Conservation (phyloP, 441 rosid genomes). For the Gossypium trilobum region DNA sequence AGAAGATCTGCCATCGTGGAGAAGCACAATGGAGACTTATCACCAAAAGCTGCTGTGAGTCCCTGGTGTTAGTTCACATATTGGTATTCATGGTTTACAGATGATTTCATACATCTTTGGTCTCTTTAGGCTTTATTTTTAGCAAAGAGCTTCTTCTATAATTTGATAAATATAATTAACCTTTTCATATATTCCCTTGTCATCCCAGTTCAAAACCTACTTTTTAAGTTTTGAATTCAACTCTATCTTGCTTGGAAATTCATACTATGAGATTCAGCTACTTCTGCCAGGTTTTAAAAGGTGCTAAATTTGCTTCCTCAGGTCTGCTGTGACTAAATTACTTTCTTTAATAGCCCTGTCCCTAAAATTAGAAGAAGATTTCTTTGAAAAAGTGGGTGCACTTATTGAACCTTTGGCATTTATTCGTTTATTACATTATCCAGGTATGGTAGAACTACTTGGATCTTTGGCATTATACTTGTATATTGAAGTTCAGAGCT, state of each 20-base stretch:
- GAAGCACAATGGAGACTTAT: not conserved
- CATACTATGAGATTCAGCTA: not conserved
- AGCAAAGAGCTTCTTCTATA: not conserved
- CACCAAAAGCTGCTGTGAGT: not conserved
- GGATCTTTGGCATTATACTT: not conserved
- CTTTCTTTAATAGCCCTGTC: constrained; percentile 59
- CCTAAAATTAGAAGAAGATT: constrained; percentile 34
- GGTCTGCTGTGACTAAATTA: constrained; percentile 46
- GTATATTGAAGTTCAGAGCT: not conserved
- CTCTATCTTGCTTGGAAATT: not conserved
- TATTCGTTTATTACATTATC: constrained; percentile 69
- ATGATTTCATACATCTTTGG: constrained; percentile 27
- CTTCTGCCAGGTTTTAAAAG: not conserved
- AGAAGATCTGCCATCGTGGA: constrained; percentile 25
- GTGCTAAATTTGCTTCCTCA: constrained; percentile 21
- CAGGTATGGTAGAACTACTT: constrained; percentile 32
- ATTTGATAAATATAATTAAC: not conserved
- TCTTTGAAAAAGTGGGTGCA: constrained; percentile 45
- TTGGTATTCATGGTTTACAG: not conserved
- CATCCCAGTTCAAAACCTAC: not conserved
- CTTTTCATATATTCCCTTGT: not conserved
- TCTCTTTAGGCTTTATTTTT: too few species aligned
- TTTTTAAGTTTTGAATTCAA: not conserved
- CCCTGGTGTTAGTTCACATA: not conserved
- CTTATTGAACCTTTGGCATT: constrained; percentile 35